Conservation (phyloP, 352 stramenopile genomes). For the Phytophthora melonis region DNA sequence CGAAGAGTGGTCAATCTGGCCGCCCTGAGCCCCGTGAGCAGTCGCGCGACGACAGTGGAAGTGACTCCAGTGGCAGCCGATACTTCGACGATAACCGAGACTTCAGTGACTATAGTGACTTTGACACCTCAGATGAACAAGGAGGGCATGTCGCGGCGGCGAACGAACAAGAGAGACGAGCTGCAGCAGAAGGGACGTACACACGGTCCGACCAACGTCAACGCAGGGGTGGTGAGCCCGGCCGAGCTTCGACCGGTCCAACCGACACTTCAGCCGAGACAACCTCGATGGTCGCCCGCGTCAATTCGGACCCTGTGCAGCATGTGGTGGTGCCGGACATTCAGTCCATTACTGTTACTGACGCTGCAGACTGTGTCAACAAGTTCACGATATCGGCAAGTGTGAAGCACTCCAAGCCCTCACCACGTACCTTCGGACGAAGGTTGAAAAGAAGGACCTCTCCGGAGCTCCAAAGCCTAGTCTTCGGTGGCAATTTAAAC, state of each 20-base stretch:
- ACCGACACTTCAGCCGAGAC: neutral
- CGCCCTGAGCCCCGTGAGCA: too few relatives aligned
- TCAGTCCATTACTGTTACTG: neutral
- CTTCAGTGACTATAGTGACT: too few relatives aligned
- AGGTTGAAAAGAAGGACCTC: too few relatives aligned
- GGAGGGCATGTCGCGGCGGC: neutral
- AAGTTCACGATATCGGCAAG: neutral
- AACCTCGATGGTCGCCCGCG: neutral
- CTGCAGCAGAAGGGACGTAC: constrained; percentile 1
- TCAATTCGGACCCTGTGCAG: constrained; percentile 4
- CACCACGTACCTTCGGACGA: too few relatives aligned
- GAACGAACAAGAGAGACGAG: neutral
- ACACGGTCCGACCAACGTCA: neutral
- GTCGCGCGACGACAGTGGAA: too few relatives aligned
- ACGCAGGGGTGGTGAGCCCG: neutral
- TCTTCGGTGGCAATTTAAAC: too few relatives aligned
- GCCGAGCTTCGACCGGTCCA: neutral
- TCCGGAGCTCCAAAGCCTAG: too few relatives aligned
- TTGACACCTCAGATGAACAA: too few relatives aligned
- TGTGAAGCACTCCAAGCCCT: too few relatives aligned
- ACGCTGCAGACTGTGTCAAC: neutral
- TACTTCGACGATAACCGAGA: too few relatives aligned
- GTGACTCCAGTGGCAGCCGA: too few relatives aligned
- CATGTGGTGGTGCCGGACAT: neutral
- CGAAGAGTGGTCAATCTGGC: too few relatives aligned